phyloP scores from a whole-genome alignment of 2,329 filamentous ascomycete species.

The Neonectria magnoliae region DNA sequence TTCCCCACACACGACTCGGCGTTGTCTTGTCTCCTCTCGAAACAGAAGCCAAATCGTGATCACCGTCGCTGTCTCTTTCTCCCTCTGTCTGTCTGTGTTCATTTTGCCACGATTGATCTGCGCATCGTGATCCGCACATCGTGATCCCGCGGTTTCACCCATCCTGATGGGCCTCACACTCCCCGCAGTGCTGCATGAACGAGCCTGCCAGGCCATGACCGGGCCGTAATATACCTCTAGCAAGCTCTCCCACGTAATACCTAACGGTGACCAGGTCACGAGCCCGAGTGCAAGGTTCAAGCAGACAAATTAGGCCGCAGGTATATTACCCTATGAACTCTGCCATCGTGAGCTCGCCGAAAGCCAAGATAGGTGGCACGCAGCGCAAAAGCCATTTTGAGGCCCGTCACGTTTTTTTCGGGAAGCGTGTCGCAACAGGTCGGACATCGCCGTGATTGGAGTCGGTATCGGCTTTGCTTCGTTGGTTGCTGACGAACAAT shows the following conservation, averaged over 20 bases:
- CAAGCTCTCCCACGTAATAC: neutral
- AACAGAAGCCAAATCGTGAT: neutral
- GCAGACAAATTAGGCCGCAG: neutral
- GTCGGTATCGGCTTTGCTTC: neutral
- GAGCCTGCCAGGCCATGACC: neutral
- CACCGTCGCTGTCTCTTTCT: neutral
- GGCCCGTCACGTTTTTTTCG: neutral
- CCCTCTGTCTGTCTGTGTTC: too few relatives aligned
- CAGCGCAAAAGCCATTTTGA: neutral
- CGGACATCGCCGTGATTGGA: neutral
- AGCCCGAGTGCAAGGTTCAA: neutral
- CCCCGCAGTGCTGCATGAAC: neutral
- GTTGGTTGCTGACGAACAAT: neutral
- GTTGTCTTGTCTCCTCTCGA: neutral
- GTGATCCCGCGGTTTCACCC: neutral
- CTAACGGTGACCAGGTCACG: neutral
- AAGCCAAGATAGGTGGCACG: neutral
- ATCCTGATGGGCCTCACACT: too few relatives aligned
- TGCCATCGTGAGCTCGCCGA: neutral
- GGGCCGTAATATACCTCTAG: neutral
- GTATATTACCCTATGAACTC: neutral
- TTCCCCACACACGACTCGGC: slow-evolving; percentile 14
- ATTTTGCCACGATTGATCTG: neutral
- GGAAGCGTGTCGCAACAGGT: neutral
- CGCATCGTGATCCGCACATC: neutral